Percentiles rank a stretch among this genome's conserved stretches.
Evolutionary conservation across 2,329 filamentous ascomycete genomes (phyloP).

Genomic region (Davidsoniella virescens): DNA sequence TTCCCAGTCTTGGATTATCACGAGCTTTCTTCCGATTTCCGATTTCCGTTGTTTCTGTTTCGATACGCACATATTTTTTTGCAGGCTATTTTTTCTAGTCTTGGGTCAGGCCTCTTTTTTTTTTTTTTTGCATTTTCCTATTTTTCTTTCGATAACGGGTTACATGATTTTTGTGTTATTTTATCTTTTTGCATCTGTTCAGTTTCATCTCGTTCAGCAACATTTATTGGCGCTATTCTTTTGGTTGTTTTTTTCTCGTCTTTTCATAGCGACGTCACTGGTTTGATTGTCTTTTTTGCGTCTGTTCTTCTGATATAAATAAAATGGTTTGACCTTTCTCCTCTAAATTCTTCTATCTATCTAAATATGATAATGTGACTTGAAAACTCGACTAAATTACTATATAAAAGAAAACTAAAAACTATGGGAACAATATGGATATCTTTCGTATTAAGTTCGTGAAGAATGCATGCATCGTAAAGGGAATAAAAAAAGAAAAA

Average conservation of each 20-base stretch:
- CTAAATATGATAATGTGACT: neutral
- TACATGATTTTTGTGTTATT: neutral
- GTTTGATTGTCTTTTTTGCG: slow-evolving; percentile 3
- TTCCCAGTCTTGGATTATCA: neutral
- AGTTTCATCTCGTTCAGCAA: neutral
- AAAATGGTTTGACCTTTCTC: neutral
- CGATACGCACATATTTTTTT: neutral
- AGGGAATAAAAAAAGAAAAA: too few species aligned
- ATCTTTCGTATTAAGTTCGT: too few species aligned
- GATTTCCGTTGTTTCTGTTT: neutral
- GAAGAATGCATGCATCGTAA: too few species aligned
- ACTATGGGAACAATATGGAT: neutral
- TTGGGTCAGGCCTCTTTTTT: neutral
- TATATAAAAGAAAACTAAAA: neutral
- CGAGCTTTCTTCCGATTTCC: neutral
- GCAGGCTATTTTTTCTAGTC: neutral
- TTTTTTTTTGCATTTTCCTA: neutral
- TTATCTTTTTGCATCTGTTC: neutral
- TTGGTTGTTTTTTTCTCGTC: neutral
- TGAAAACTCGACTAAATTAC: neutral
- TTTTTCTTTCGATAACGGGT: neutral
- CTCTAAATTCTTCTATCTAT: neutral
- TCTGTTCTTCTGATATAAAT: neutral
- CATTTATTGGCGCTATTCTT: neutral
- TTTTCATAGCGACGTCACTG: neutral